Evolutionary conservation across 2,329 filamentous ascomycete species (phyloP).

Genomic region (Hypoxylon sp.): DNA sequence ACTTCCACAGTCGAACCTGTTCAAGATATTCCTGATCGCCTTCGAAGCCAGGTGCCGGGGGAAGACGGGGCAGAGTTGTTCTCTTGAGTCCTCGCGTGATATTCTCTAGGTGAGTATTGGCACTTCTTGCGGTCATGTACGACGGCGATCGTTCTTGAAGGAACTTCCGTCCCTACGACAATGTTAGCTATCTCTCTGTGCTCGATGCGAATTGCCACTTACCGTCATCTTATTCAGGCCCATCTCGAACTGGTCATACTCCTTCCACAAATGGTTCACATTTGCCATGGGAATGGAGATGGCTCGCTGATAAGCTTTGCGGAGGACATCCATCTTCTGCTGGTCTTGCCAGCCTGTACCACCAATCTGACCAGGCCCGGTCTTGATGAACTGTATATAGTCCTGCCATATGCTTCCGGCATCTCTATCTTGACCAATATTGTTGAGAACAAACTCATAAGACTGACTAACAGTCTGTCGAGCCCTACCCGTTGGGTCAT

Average conservation of each 20-base stretch:
- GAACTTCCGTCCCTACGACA: slow-evolving; percentile 87
- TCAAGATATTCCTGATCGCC: slow-evolving; percentile 86
- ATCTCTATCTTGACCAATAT: slow-evolving; percentile 91
- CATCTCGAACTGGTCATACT: slow-evolving; percentile 98
- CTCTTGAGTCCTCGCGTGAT: slow-evolving; percentile 82
- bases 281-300: slow-evolving; percentile 88
- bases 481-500: slow-evolving; percentile 81
- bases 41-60: slow-evolving; percentile 86
- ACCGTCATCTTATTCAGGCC: slow-evolving; percentile 92
- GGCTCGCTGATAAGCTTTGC: slow-evolving; percentile 92
- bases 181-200: slow-evolving; percentile 39
- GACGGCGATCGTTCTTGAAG: slow-evolving; percentile 91
- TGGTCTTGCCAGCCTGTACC: slow-evolving; percentile 94
- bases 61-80: slow-evolving; percentile 82
- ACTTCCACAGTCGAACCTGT: slow-evolving; percentile 91
- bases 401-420: slow-evolving; percentile 93
- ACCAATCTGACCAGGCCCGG: slow-evolving; percentile 85
- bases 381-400: slow-evolving; percentile 93
- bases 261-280: slow-evolving; percentile 91
- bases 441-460: slow-evolving; percentile 92
- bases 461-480: slow-evolving; percentile 85
- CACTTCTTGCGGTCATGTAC: slow-evolving; percentile 96
- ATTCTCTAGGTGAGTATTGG: slow-evolving; percentile 91
- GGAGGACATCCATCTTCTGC: slow-evolving; percentile 95
- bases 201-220: slow-evolving; percentile 52